Base-by-base conservation (phyloP, 1,284 basidiomycete genomes). In the Amylostereum areolatum region DNA sequence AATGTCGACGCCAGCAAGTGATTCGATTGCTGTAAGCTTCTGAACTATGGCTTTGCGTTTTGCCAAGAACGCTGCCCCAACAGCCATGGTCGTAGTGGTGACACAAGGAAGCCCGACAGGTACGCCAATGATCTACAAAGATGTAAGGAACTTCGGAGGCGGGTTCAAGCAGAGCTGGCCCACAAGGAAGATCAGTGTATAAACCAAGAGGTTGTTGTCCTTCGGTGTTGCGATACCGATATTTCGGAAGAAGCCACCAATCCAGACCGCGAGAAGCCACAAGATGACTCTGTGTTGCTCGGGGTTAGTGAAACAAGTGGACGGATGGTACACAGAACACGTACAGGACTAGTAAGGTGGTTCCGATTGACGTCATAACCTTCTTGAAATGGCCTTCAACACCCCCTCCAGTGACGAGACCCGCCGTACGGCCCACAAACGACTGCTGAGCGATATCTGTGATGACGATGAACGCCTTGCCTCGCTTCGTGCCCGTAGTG, bases 1-100 rank as follows among this genome's bases (percentile, higher is more conserved):
- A 30, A 79, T 73, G 55, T 79, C 75, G 52, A 79, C 77, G 58
- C 77, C 77, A 28, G 77, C 77, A 27, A 80, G 67, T 32, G 72
- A 73, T 62, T 80, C 77, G 62, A 80, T 79, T 44, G 77, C 77
- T 10, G 77, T 78, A 41, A 80, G 67, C 63, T 78, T 78, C 61
- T 79, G 77, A n/a, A 80, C 77, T 61, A 80, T 79, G n/a, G 75
- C 76, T 59, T 79, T 70, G 37, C 70, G 66, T 52, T 70, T 67
- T 30, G 77, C 77, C 39, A 80, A 70, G 64, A 77, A 78, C 5
- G 77, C 74, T 35, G 76, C 76, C 48, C 76, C 76, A 55, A 79
- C 76, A 33, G 76, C 76, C 50, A 75, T 77, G 43, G 75, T 78
- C 34, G 75, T 77, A 28, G 62, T 63, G 18, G 62, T 63, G 10